Evolutionary conservation across 2,329 filamentous ascomycete genomes (phyloP), one percentile per base, ranked within the genome.

Genomic region (Claviceps cyperi): DNA sequence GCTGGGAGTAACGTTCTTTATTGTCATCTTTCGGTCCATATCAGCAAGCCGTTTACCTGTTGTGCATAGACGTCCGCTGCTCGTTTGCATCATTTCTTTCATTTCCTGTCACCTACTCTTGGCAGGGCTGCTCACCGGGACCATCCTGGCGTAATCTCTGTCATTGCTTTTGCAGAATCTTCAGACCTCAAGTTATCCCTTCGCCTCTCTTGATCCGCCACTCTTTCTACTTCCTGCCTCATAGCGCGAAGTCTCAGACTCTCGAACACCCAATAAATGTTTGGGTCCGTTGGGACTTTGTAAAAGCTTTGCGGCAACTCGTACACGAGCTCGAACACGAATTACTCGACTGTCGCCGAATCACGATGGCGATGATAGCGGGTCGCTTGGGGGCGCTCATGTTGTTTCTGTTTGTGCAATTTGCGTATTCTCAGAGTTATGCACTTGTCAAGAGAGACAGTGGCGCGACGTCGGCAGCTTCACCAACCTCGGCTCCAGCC

Each of bases 321-420:
- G 43, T 50, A 50, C 50, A 37, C 38, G 46, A 45, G 43, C 38
- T 49, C 49, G 28, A 21, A 24, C 17, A 32, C 51, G 46, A 48
- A 38, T 40, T 49, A 28, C 44, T 47, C 32, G n/a, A 48, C 17
- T n/a, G 41, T 47, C 46, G 36, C 51, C 21, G 45, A 7, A 24
- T 28, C 46, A 59, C 41, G 47, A 72, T 71, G 70, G 53, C 64
- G 48, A 54, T 56, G 22, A 64, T 57, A 51, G 59, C 64, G 53
- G 51, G 57, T 50, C 62, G 61, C 46, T 50, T 68, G 43, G 67
- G 63, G 63, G 62, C 63, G 37, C 54, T 72, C 43, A 55, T 74
- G 50, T 67, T 65, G 55, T 57, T 66, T 4, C 46, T 72, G 41
- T 59, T 61, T 41, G 56, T 71, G 22, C 66, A 73, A 43, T 53